Evolutionary conservation across 2,329 filamentous ascomycete species (phyloP).

Genomic region (Epichloe hybrida): DNA sequence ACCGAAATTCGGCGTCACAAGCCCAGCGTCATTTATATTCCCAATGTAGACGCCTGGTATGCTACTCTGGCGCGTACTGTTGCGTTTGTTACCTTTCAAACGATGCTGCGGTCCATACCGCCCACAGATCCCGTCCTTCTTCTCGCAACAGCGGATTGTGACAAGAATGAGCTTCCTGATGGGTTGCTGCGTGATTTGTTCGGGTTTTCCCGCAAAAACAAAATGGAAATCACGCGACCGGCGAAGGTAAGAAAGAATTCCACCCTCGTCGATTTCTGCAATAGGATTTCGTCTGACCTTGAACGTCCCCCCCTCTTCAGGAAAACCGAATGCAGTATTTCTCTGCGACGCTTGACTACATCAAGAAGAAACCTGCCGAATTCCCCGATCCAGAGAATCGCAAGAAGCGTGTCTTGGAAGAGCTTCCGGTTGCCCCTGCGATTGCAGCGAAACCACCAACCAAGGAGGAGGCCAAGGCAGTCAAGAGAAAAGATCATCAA

Average conservation of each 20-base stretch:
- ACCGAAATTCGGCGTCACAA: slow-evolving; percentile 88
- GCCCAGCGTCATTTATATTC: slow-evolving; percentile 90
- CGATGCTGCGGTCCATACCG: slow-evolving; percentile 69
- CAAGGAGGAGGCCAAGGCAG: slow-evolving; percentile 67
- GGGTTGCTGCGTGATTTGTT: slow-evolving; percentile 67
- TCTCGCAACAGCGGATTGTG: slow-evolving; percentile 68
- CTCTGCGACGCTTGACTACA: slow-evolving; percentile 55
- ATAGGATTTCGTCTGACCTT: too few species aligned
- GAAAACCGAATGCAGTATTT: slow-evolving; percentile 69
- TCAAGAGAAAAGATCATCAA: slow-evolving; percentile 72
- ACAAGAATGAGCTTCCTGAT: slow-evolving; percentile 44
- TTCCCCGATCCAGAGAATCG: slow-evolving; percentile 80
- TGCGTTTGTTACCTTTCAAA: slow-evolving; percentile 67
- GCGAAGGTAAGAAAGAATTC: slow-evolving; percentile 33
- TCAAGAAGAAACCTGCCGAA: slow-evolving; percentile 66
- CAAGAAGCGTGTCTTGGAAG: slow-evolving; percentile 72
- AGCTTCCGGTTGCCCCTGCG: slow-evolving; percentile 60
- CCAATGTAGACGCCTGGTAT: slow-evolving; percentile 82
- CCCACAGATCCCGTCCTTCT: slow-evolving; percentile 83
- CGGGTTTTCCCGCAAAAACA: slow-evolving; percentile 69
- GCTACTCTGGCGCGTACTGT: slow-evolving; percentile 45
- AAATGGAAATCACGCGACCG: slow-evolving; percentile 56
- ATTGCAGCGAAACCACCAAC: slow-evolving; percentile 54
- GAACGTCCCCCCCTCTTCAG: slow-evolving; percentile 15
- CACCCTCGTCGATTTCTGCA: neutral